These are phyloP conservation scores for Colletotrichum tanaceti DNA, from an alignment of 2,329 filamentous ascomycete species.

Conservation along the genomic window DNA sequence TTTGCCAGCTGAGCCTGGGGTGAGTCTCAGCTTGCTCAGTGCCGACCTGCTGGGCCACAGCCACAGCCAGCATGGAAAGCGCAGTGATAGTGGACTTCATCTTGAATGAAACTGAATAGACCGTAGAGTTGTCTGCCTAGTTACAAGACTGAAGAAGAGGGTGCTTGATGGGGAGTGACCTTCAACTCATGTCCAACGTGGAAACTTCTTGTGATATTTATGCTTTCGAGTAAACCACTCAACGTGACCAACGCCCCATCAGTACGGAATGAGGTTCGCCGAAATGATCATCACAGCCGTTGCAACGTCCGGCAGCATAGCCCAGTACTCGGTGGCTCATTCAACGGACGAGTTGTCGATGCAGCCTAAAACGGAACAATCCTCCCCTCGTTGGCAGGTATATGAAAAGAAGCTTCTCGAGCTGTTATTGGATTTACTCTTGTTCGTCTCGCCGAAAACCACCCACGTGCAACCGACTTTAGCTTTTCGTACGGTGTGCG, in stretches of 20 bases:
- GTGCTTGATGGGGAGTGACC: constrained; percentile 10
- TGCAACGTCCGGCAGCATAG: constrained; percentile 11
- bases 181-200: not conserved
- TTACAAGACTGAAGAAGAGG: not conserved
- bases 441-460: not conserved
- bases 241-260: not conserved
- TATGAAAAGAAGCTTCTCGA: not conserved
- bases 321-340: constrained; percentile 7
- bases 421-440: not conserved
- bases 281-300: not conserved
- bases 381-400: not conserved
- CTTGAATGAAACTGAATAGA: constrained; percentile 7
- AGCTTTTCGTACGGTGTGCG: constrained; percentile 6
- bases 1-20: constrained; percentile 45
- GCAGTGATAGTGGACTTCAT: constrained; percentile 40
- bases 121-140: not conserved
- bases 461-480: not conserved
- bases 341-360: not conserved
- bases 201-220: constrained; percentile 17
- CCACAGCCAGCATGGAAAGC: constrained; percentile 42
- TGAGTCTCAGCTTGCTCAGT: constrained; percentile 44
- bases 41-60: constrained; percentile 44
- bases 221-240: not conserved
- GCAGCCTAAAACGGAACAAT: not conserved
- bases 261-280: constrained; percentile 33